Conservation (phyloP, 177 flowering plant genomes). For the Vitis hybrid region DNA sequence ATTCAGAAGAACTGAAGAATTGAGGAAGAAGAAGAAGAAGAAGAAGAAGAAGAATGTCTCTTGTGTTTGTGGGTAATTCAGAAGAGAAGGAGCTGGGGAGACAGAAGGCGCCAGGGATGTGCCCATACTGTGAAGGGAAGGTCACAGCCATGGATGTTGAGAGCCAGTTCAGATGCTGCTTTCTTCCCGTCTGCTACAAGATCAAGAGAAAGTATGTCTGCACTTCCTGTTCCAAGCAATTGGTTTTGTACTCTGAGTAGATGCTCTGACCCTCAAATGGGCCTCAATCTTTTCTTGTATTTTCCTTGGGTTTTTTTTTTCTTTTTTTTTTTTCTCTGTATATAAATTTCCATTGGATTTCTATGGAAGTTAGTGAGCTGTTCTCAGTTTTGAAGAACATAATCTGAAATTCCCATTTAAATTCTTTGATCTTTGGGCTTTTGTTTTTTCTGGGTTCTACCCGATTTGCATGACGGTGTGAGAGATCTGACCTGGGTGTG, state of each 20-base stretch:
- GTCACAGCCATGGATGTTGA: conserved; percentile 33
- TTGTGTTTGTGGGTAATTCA: conserved; percentile 19
- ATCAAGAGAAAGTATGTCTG: conserved; percentile 31
- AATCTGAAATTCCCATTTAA: no score
- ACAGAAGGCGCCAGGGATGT: conserved; percentile 35
- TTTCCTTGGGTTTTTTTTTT: no score
- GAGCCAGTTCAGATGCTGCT: conserved; percentile 28
- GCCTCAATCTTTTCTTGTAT: no score
- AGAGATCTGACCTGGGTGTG: no score
- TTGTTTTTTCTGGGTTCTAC: no score
- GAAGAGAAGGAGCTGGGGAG: conserved; percentile 34
- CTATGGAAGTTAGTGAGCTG: no score
- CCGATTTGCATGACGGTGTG: no score
- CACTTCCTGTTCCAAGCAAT: conserved; percentile 24
- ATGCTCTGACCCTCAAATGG: no score
- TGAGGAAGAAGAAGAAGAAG: neutral
- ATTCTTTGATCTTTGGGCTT: no score
- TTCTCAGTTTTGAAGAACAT: no score
- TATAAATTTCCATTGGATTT: no score
- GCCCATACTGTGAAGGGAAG: conserved; percentile 36
- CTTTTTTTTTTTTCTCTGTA: no score
- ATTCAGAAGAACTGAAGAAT: neutral
- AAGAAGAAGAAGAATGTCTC: conserved; percentile 23
- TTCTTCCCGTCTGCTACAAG: conserved; percentile 29
- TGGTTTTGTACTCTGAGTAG: conserved; percentile 19